Evolutionary conservation across 192 early-diverging fungal genomes (phyloP).

Genomic region (Gorgonomyces haynaldii): DNA sequence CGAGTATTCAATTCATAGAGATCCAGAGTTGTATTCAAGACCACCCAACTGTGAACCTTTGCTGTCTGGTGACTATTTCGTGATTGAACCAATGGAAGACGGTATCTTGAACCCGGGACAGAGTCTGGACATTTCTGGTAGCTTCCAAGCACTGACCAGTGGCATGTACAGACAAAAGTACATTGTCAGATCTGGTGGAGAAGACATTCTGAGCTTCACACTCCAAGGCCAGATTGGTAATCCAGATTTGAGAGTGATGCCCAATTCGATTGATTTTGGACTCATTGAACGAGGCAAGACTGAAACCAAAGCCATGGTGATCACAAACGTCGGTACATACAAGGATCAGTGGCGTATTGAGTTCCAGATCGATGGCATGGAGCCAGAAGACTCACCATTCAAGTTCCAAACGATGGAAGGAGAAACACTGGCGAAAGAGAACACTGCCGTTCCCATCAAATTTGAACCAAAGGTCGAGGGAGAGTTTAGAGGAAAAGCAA

Average conservation of each 20-base stretch:
- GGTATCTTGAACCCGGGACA: constrained; percentile 31
- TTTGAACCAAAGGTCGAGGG: constrained; percentile 37
- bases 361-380: constrained; percentile 7
- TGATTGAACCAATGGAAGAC: constrained; percentile 17
- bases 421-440: constrained; percentile 22
- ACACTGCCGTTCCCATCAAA: constrained; percentile 21
- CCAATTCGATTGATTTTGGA: constrained; percentile 38
- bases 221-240: constrained; percentile 38
- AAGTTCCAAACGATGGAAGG: constrained; percentile 17
- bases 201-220: constrained; percentile 36
- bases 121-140: constrained; percentile 31
- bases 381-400: constrained; percentile 14
- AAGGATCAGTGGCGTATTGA: constrained; percentile 36
- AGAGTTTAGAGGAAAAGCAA: constrained; percentile 15
- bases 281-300: constrained; percentile 26
- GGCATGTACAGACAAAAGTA: constrained; percentile 41
- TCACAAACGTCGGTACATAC: constrained; percentile 40
- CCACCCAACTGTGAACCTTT: too few relatives aligned
- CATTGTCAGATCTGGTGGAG: constrained; percentile 32
- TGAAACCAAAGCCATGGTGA: constrained; percentile 20
- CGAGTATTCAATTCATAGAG: constrained; percentile 36
- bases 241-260: constrained; percentile 28
- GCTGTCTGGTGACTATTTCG: constrained; percentile 11
- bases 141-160: constrained; percentile 20
- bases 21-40: too few relatives aligned